Evolutionary conservation across 768 basidiomycete species (phyloP), one percentile per base, ranked within the genome.

Genomic region (Amanita pallidorosea): DNA sequence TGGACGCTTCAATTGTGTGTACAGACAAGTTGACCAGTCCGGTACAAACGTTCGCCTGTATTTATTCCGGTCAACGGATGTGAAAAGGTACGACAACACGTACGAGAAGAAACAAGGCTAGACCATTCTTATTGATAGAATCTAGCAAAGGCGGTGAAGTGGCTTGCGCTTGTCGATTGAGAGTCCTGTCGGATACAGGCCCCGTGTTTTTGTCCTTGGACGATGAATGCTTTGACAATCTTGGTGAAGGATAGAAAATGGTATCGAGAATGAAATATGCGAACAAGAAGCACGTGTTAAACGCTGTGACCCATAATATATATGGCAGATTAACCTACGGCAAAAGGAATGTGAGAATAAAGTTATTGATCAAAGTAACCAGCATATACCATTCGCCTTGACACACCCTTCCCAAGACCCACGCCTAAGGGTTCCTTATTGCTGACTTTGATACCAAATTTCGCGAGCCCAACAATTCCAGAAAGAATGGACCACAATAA

Each of bases 251-350:
- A 63, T 77, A 84, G 64, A 90, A 85, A 37, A 66, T 58, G 49
- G 86, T 73, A 57, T 97, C 89, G 38, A 96, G 67, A 20, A 82
- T 54, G 37, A 93, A 71, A 67, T 96, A 95, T 11, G 77, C 80
- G 5, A 92, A 72, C 13, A 97, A 68, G 69, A 92, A 92, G 2
- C 82, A 76, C 0, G 84, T 83, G 62, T 97, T 98, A 79, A 80
- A 95, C 8, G 89, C 92, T 1, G 80, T 76, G 7, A 87, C 76
- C 92, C 94, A 97, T 15, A 92, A 65, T 33, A 93, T 80, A 65
- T 99, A 98, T 4, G 87, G 75, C 27, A 91, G 58, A 60, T 98
- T 97, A 41, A 84, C 88, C 93, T 94, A 57, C 13, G 15, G 20
- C 31, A 37, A 38, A 48, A 15, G 20, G 25, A 15, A 33, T 11